phyloP scores from a whole-genome alignment of 257 asterid species.

The Salvia rosmarinus region DNA sequence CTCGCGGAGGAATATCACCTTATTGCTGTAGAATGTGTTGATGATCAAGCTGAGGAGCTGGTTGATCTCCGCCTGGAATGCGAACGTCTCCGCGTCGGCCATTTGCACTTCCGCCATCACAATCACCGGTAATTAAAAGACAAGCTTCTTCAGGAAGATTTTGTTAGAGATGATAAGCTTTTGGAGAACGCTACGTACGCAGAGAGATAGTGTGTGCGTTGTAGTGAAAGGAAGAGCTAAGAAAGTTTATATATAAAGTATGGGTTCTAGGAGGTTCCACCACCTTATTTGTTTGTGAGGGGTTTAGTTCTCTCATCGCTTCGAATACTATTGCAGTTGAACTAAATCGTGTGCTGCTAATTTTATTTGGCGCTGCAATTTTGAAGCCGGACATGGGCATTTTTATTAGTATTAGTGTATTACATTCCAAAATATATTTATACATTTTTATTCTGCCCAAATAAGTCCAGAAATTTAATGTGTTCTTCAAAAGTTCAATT shows the following conservation, averaged over 20 bases:
- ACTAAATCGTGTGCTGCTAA: background rate
- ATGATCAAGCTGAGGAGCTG: constrained; percentile 48
- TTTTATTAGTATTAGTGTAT: no score
- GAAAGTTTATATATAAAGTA: no score
- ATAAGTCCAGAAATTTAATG: no score
- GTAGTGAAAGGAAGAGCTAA: no score
- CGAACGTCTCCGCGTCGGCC: constrained; percentile 47
- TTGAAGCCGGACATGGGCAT: no score
- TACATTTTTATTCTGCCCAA: no score
- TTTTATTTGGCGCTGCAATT: no score
- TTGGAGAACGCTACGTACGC: background rate
- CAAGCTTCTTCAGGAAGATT: background rate
- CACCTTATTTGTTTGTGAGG: background rate
- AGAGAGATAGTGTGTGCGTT: background rate
- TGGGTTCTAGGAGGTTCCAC: constrained; percentile 37
- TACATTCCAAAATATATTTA: no score
- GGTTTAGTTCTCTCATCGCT: no score
- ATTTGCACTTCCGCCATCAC: constrained; percentile 45
- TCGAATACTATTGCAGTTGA: background rate
- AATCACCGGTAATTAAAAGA: background rate
- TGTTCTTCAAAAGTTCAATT: no score
- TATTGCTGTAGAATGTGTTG: constrained; percentile 54
- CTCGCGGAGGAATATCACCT: constrained; percentile 56
- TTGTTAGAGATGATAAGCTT: background rate
- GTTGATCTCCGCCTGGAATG: constrained; percentile 52